Evolutionary conservation across 441 rosid genomes (phyloP).

Genomic region (Pelargonium fulgidum): DNA sequence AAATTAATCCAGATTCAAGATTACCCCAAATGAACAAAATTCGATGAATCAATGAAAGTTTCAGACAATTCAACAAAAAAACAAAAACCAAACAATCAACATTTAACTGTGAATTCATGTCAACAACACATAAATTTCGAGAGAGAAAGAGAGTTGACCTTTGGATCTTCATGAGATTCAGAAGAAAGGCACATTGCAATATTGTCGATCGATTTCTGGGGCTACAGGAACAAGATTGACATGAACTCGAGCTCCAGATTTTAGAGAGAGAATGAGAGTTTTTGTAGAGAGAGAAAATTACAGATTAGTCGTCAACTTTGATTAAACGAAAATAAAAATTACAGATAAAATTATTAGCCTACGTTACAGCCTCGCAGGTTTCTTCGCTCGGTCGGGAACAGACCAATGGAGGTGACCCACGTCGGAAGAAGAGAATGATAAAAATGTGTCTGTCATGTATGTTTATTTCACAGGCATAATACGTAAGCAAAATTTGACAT

Average conservation of each 20-base stretch:
- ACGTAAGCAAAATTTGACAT: not conserved
- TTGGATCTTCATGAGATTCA: conserved; percentile 4
- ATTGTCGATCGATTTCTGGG: not conserved
- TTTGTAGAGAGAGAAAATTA: not conserved
- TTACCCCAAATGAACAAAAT: conserved; percentile 2
- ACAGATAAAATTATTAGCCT: conserved; percentile 7
- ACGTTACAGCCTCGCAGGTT: not conserved
- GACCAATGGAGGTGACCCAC: not conserved
- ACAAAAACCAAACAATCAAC: not conserved
- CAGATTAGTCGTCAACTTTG: conserved; percentile 8
- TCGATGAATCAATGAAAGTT: not conserved
- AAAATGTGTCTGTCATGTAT: not conserved
- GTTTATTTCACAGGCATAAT: not conserved
- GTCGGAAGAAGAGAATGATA: not conserved
- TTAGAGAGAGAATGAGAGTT: not conserved
- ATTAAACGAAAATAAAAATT: not conserved
- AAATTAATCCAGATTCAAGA: not conserved
- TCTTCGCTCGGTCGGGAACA: not conserved
- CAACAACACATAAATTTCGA: not conserved
- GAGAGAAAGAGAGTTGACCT: conserved; percentile 11
- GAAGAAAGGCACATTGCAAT: conserved; percentile 3
- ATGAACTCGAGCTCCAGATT: conserved; percentile 7
- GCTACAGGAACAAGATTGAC: not conserved
- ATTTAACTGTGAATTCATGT: not conserved
- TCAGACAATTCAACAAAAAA: not conserved